Base-by-base conservation (phyloP, 768 basidiomycete species). In the Cystofilobasidium bisporidii region DNA sequence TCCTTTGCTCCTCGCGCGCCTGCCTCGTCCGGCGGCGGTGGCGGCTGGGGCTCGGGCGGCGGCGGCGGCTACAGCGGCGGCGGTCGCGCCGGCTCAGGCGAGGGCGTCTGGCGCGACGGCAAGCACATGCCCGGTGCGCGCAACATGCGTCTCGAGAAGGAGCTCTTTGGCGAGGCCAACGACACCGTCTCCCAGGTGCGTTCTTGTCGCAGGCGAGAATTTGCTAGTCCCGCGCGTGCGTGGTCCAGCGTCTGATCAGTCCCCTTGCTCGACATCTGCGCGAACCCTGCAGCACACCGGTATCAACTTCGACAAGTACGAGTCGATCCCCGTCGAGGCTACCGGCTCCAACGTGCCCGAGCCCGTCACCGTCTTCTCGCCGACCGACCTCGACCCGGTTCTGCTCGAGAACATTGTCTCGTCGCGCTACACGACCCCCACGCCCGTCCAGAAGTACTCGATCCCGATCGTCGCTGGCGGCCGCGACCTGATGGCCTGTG, bases 271-370 rank as follows among this genome's bases (percentile, higher is more conserved):
- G n/a, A n/a, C n/a, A n/a, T n/a, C n/a, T n/a, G n/a, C n/a, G n/a
- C n/a, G n/a, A n/a, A n/a, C n/a, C 24, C 12, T 18, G 76, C 88
- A 96, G 77, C 86, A 91, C 76, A 94, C 93, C 53, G 96, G 96
- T 71, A 97, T 99, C 81, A 99, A 99, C 81, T 99, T 99, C 76
- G 96, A 99, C 81, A 96, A 96, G 79, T 99, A 98, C 74, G 96
- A 96, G 78, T 94, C 98, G 77, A 99, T 99, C 75, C 96, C 96
- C 71, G 93, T 99, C 72, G 96, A 98, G 80, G 94, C 93, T 41
- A 98, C 94, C 59, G 96, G 96, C 72, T 86, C 86, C 69, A 89
- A 87, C 73, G 94, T 98, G n/a, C 96, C 96, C 70, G 94, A 98
- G 48, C 92, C 96, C 55, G 84, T 97, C 74, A 83, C 78, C 71